A percentile compares a stretch with the other conserved stretches of the same genome.
Conservation (phyloP, 345 rosid species). For the Gossypium rotundifolium region DNA sequence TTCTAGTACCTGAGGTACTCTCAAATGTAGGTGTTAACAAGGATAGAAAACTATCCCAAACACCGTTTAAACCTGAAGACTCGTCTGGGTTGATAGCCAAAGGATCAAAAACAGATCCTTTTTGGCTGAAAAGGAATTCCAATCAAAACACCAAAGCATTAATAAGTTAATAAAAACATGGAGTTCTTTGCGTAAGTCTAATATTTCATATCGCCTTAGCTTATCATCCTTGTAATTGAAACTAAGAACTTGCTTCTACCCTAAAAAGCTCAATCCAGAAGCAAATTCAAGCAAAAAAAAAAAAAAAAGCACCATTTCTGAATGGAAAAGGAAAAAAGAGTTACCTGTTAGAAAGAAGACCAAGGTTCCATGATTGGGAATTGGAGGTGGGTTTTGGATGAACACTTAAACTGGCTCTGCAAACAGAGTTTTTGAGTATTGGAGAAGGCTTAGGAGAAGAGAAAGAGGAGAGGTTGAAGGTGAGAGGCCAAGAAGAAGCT, state of each 20-base stretch:
- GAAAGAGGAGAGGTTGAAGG: conserved; percentile 21
- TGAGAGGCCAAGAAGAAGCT: conserved; percentile 34
- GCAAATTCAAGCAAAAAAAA: not conserved
- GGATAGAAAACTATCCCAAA: conserved; percentile 53
- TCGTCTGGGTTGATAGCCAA: conserved; percentile 61
- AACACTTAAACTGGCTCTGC: conserved; percentile 40
- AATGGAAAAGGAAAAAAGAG: not conserved
- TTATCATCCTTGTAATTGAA: not conserved
- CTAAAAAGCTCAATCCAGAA: not conserved
- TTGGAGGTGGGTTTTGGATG: conserved; percentile 36
- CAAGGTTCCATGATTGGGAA: conserved; percentile 33
- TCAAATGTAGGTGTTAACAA: conserved; percentile 48
- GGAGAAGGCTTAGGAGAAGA: conserved; percentile 30
- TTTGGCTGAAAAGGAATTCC: conserved; percentile 38
- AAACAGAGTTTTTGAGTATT: conserved; percentile 24
- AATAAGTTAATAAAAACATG: conserved; percentile 1
- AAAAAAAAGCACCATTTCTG: not conserved
- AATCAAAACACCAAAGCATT: conserved; percentile 27
- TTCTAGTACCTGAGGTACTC: conserved; percentile 57
- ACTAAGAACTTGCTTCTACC: not conserved
- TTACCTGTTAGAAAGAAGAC: conserved; percentile 36
- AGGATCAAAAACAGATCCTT: conserved; percentile 68
- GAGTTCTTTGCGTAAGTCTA: not conserved
- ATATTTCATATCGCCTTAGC: not conserved
- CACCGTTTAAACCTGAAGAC: conserved; percentile 35